A percentile compares a stretch with the other conserved stretches of the same genome.
Evolutionary conservation across 1,139 yeast species (phyloP).

Genomic region (Saccharomycopsis crataegensis): DNA sequence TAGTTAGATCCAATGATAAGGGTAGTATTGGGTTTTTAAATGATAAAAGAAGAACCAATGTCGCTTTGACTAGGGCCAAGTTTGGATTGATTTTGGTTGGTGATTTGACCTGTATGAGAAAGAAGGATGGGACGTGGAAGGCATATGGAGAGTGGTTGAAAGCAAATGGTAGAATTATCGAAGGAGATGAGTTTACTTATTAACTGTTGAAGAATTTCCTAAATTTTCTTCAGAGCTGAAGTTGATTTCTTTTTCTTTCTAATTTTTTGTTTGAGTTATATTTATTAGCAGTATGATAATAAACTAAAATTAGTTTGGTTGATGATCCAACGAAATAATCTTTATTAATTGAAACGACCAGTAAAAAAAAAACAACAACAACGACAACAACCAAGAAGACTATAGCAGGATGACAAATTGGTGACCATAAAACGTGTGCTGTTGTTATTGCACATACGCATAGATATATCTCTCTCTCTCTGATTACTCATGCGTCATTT

Average conservation of each 20-base stretch:
- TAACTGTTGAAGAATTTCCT: background rate
- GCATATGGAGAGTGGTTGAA: background rate
- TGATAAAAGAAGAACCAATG: conserved; percentile 91
- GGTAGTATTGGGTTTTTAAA: conserved; percentile 64
- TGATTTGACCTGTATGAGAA: background rate
- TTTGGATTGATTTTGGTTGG: conserved; percentile 79
- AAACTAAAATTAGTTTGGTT: too few relatives aligned
- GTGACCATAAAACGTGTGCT: too few relatives aligned
- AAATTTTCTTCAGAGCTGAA: too few relatives aligned
- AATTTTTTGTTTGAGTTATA: background rate
- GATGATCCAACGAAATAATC: too few relatives aligned
- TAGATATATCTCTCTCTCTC: too few relatives aligned
- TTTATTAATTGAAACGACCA: too few relatives aligned
- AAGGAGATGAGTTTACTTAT: background rate
- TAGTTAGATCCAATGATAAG: conserved; percentile 72
- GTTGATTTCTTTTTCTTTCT: too few relatives aligned
- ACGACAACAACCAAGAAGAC: too few relatives aligned
- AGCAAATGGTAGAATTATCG: background rate
- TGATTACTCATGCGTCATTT: too few relatives aligned
- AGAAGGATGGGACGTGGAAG: background rate
- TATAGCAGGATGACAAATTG: too few relatives aligned
- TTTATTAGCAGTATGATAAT: conserved; percentile 10
- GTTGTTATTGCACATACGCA: too few relatives aligned
- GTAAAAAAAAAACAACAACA: too few relatives aligned
- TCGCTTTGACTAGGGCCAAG: conserved; percentile 87